Conservation (phyloP, 768 basidiomycete genomes). For the Amanita inopinata region DNA sequence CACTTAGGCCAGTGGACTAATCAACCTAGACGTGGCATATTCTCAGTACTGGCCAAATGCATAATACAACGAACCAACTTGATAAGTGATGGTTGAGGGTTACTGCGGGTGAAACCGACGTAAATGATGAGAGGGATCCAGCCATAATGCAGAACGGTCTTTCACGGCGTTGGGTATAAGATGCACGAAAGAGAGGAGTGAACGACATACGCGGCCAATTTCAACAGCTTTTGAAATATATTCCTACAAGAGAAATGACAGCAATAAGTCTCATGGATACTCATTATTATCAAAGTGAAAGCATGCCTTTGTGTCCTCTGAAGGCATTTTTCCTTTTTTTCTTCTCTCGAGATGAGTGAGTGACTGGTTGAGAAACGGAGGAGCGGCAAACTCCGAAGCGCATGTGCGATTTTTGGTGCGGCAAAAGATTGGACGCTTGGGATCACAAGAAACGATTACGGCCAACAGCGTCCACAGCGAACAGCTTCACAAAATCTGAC, state of each 20-base stretch:
- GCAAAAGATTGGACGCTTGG: conserved; percentile 11
- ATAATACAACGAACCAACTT: conserved; percentile 51
- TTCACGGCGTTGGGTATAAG: conserved; percentile 2
- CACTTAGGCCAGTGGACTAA: conserved; percentile 82
- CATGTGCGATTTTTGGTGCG: conserved; percentile 19
- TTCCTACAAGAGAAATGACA: conserved; percentile 42
- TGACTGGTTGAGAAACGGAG: conserved; percentile 14
- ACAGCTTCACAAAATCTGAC: too few relatives aligned
- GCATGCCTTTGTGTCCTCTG: conserved; percentile 78
- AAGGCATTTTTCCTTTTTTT: conserved; percentile 50
- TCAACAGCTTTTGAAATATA: conserved; percentile 76
- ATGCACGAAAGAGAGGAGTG: not conserved
- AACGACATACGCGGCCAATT: conserved; percentile 59
- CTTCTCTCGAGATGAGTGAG: conserved; percentile 11
- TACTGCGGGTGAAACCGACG: conserved; percentile 86
- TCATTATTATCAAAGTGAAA: not conserved
- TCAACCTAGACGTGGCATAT: conserved; percentile 47
- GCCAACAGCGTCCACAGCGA: not conserved
- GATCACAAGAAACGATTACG: conserved; percentile 4
- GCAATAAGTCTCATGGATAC: too few relatives aligned
- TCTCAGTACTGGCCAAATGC: not conserved
- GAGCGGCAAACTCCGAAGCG: conserved; percentile 28
- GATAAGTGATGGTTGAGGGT: conserved; percentile 90
- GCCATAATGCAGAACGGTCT: conserved; percentile 89
- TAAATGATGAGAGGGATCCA: conserved; percentile 98